A percentile compares a stretch with the other conserved stretches of the same genome.
Evolutionary conservation across 148 eudicot genomes (phyloP).

Genomic region (Agrostemma githago): DNA sequence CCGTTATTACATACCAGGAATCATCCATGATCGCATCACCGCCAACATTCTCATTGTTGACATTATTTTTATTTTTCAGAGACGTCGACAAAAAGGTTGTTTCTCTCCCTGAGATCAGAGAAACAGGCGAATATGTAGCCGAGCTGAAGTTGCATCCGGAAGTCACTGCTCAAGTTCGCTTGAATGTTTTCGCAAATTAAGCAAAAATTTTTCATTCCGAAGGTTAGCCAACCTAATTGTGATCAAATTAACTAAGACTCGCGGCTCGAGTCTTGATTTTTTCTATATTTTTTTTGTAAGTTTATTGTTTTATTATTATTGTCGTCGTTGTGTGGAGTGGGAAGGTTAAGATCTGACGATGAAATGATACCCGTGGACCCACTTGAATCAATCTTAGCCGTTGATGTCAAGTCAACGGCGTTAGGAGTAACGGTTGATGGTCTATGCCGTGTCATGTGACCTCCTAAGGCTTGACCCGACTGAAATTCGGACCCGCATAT

Average conservation of each 20-base stretch:
- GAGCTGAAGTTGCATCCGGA: constrained; percentile 92
- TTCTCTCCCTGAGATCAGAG: constrained; percentile 78
- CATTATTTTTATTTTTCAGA: constrained; percentile 31
- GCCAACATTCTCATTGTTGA: neutral
- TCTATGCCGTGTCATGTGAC: constrained; percentile 91
- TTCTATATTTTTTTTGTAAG: neutral
- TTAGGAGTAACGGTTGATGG: neutral
- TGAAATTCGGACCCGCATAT: constrained; percentile 82
- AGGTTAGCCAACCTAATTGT: constrained; percentile 10
- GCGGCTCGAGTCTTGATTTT: neutral
- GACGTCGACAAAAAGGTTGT: constrained; percentile 82
- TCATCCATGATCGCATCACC: neutral
- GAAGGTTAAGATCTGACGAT: constrained; percentile 76
- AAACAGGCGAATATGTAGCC: constrained; percentile 84
- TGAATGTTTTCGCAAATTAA: constrained; percentile 71
- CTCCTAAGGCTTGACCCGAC: constrained; percentile 91
- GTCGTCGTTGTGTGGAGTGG: constrained; percentile 59
- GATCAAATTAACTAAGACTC: neutral
- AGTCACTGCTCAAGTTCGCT: constrained; percentile 67
- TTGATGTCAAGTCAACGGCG: neutral
- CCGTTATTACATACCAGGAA: constrained; percentile 14
- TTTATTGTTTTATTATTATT: neutral
- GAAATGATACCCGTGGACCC: constrained; percentile 21
- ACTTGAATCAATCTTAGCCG: constrained; percentile 13
- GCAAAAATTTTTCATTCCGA: constrained; percentile 3